Evolutionary conservation across 441 rosid genomes (phyloP).

Genomic region (Syzygium syzygioides): DNA sequence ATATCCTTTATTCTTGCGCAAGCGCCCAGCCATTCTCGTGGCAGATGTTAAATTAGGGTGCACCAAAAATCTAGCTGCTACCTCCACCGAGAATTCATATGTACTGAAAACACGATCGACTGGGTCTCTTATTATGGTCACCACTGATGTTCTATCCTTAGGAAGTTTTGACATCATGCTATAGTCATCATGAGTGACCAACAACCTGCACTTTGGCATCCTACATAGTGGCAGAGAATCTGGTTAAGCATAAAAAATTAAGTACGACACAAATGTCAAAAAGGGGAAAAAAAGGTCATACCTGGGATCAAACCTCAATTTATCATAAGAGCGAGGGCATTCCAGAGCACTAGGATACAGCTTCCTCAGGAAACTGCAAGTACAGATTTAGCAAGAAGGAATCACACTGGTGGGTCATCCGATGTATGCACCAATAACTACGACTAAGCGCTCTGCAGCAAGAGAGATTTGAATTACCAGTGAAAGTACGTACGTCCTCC

Average conservation of each 20-base stretch:
- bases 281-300: slow-evolving; percentile 6
- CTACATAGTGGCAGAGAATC: slow-evolving; percentile 35
- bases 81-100: slow-evolving; percentile 93
- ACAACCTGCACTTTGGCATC: slow-evolving; percentile 67
- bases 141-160: slow-evolving; percentile 76
- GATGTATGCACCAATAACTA: not conserved
- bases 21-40: slow-evolving; percentile 50
- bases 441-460: not conserved
- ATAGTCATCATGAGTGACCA: slow-evolving; percentile 94
- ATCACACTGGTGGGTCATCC: not conserved
- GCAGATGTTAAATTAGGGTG: slow-evolving; percentile 93
- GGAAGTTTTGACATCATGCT: slow-evolving; percentile 90
- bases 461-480: slow-evolving; percentile 40
- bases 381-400: slow-evolving; percentile 3
- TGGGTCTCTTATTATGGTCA: slow-evolving; percentile 91
- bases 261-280: not conserved
- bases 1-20: slow-evolving; percentile 46
- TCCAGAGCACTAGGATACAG: slow-evolving; percentile 57
- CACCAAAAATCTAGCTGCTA: slow-evolving; percentile 92
- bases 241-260: not conserved
- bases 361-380: slow-evolving; percentile 80
- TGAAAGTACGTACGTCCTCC: slow-evolving; percentile 94
- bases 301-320: slow-evolving; percentile 90
- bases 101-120: slow-evolving; percentile 85
- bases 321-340: slow-evolving; percentile 96